Evolutionary conservation across 2,329 filamentous ascomycete species (phyloP).

Genomic region (Fragosphaeria purpurea): DNA sequence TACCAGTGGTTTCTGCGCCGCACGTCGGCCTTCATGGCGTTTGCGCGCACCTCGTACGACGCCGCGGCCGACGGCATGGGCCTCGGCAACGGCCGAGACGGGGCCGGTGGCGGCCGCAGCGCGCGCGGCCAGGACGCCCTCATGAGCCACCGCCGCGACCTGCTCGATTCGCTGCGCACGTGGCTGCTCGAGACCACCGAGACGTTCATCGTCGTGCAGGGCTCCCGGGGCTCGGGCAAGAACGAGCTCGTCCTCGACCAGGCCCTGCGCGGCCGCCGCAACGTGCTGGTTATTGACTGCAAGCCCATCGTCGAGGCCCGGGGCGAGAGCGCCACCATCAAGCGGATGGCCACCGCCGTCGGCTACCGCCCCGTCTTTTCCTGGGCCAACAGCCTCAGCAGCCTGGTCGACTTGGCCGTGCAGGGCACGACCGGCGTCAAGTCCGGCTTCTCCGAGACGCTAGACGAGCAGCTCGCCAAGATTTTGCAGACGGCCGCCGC

Average conservation of each 20-base stretch:
- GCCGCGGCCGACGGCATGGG: constrained; percentile 50
- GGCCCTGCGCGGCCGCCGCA: constrained; percentile 62
- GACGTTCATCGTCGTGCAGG: constrained; percentile 90
- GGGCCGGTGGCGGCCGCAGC: constrained; percentile 14
- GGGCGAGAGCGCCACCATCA: constrained; percentile 78
- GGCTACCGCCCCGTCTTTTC: constrained; percentile 91
- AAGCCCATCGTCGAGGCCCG: constrained; percentile 86
- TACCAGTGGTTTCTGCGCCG: constrained; percentile 76
- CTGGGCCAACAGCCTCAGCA: constrained; percentile 92
- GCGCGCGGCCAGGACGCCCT: constrained; percentile 58
- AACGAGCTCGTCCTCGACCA: constrained; percentile 79
- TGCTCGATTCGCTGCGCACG: constrained; percentile 71
- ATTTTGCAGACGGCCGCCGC: constrained; percentile 76
- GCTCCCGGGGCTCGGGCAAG: constrained; percentile 84
- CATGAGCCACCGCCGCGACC: constrained; percentile 75
- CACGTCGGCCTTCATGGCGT: constrained; percentile 54
- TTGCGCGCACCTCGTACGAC: constrained; percentile 30
- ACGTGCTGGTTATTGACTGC: constrained; percentile 83
- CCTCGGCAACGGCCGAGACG: constrained; percentile 38
- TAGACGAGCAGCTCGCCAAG: constrained; percentile 81
- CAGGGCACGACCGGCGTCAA: constrained; percentile 92
- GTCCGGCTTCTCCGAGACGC: constrained; percentile 84
- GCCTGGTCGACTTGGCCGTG: constrained; percentile 81
- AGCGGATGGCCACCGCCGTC: constrained; percentile 68
- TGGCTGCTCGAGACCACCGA: constrained; percentile 85